Percentiles rank a stretch among this genome's conserved stretches.
Evolutionary conservation across 768 basidiomycete genomes (phyloP).

Genomic region (Chalciporus pseudorubinellus): DNA sequence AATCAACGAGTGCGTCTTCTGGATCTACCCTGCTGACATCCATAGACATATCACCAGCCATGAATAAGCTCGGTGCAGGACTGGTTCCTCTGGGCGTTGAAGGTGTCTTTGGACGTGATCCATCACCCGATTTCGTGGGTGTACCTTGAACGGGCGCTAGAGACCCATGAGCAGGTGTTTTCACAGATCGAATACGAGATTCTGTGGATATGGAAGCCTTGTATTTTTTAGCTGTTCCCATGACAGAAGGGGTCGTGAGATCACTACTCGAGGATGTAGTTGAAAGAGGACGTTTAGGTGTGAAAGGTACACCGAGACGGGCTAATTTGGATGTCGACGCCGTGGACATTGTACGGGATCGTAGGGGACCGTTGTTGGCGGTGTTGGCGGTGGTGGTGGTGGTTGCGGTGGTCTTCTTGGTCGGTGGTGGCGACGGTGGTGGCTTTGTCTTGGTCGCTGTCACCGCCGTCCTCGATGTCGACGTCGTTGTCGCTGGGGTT

Average conservation of each 20-base stretch:
- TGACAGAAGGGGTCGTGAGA: slow-evolving; percentile 36
- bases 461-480: slow-evolving; percentile 5
- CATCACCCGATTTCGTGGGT: slow-evolving; percentile 44
- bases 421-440: not conserved
- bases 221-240: slow-evolving; percentile 59
- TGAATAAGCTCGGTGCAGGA: slow-evolving; percentile 39
- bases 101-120: slow-evolving; percentile 51
- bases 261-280: slow-evolving; percentile 31
- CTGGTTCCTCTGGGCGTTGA: slow-evolving; percentile 53
- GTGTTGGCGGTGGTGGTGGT: not conserved
- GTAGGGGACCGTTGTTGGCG: slow-evolving; percentile 1
- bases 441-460: not conserved
- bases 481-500: too few relatives aligned
- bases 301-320: slow-evolving; percentile 45
- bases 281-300: slow-evolving; percentile 53
- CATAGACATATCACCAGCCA: slow-evolving; percentile 58
- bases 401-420: not conserved
- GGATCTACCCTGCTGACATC: slow-evolving; percentile 72
- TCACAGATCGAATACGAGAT: slow-evolving; percentile 29
- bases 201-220: slow-evolving; percentile 58
- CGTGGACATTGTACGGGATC: slow-evolving; percentile 11
- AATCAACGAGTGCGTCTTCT: slow-evolving; percentile 77
- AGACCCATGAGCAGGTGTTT: slow-evolving; percentile 29
- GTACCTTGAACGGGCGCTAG: slow-evolving; percentile 52
- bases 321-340: slow-evolving; percentile 37